Evolutionary conservation across 371 early-diverging fungal species (phyloP), one percentile per base, ranked within the genome.

Genomic region (Apophysomyces ossiformis): DNA sequence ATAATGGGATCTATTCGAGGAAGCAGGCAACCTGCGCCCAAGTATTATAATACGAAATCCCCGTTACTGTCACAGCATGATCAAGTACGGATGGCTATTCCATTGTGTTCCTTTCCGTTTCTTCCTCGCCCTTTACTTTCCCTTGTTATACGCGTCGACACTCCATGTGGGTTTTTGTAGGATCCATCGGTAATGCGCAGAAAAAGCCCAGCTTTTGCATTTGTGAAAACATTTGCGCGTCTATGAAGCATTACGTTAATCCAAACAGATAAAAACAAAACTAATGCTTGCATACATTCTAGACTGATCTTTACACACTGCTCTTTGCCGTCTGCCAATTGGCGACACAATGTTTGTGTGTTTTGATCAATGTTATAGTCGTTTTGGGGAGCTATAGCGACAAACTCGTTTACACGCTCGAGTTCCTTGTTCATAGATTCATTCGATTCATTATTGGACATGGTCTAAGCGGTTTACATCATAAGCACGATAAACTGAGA

Each of bases 171-270:
- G 81, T 83, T 63, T 79, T 67, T n/a, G 69, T 81, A 16, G 86
- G 86, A 57, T 85, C 86, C 77, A 79, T 82, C 26, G 84, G 84
- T 58, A 85, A 69, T 43, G 82, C 76, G 70, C 86, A 85, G 66
- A 83, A 85, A 63, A 83, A 85, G 61, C 82, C 86, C 57, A 85
- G 73, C 61, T 83, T 79, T 73, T 85, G 86, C 84, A 85, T 85
- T 76, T 82, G 71, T 32, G 75, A 68, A 63, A 85, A 85, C 86
- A 85, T 85, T 69, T 81, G 69, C 37, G 78, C 71, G 69, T 76
- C 84, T 83, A 63, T 1, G 5, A 36, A 26, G n/a, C 4, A 6
- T 57, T 38, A 13, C 9, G 56, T 18, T 18, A 58, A 36, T 57
- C 44, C 7, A 67, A 45, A 32, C 13, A 57, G 21, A 45, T 57